Conservation (phyloP, 306 rosid genomes). For the Arachis hypogaea region DNA sequence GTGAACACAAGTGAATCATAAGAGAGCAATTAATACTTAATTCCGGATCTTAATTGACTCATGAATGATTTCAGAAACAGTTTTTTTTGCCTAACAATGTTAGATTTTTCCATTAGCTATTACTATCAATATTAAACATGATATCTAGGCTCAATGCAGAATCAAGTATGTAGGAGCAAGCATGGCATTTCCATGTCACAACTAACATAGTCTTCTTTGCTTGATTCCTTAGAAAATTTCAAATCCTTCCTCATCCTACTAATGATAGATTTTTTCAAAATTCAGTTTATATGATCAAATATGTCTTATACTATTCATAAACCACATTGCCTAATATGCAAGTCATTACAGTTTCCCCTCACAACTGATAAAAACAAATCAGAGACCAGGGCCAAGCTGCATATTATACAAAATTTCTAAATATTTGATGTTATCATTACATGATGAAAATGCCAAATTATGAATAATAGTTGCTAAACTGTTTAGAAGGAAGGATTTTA, state of each 20-base stretch:
- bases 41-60: no score
- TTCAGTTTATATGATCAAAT: background rate
- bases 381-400: background rate
- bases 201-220: no score
- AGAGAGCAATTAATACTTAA: background rate
- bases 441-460: constrained; percentile 28
- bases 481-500: background rate
- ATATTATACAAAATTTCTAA: constrained; percentile 28
- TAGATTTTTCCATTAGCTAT: no score
- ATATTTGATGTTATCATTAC: background rate
- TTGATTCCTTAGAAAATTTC: no score
- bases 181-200: no score
- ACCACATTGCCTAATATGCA: background rate
- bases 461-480: background rate
- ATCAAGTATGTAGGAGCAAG: no score
- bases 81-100: no score
- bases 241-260: background rate
- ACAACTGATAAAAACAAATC: constrained; percentile 5
- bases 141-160: no score
- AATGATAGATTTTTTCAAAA: constrained; percentile 7
- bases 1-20: background rate
- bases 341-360: background rate
- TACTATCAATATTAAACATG: no score
- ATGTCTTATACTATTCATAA: background rate
- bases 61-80: no score